Conservation (phyloP, 805 yeast genomes). For the Clavispora santaluciae region DNA sequence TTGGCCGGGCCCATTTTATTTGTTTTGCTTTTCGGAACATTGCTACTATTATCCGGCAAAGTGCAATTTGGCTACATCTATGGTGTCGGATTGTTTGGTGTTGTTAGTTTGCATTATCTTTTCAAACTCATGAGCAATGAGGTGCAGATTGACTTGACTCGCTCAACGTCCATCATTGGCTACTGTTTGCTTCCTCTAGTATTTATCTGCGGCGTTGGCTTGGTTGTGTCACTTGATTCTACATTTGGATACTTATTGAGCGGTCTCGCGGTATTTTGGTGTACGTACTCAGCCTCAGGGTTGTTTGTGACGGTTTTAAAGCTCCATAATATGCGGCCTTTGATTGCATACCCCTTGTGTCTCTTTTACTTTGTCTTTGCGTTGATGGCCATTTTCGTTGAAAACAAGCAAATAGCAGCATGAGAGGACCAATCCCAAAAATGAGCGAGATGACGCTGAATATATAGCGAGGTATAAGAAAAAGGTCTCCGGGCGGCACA, state of each 20-base stretch:
- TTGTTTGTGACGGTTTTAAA: constrained; percentile 83
- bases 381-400: constrained; percentile 85
- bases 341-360: constrained; percentile 89
- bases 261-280: constrained; percentile 72
- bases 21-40: constrained; percentile 80
- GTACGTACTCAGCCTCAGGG: constrained; percentile 90
- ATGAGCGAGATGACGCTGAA: too few species aligned
- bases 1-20: constrained; percentile 93
- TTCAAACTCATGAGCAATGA: constrained; percentile 81
- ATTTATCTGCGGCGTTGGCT: constrained; percentile 65
- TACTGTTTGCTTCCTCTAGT: constrained; percentile 91
- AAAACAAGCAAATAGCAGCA: constrained; percentile 19
- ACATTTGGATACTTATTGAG: constrained; percentile 67
- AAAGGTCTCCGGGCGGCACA: too few species aligned
- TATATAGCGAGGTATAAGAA: too few species aligned
- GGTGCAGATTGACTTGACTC: constrained; percentile 49
- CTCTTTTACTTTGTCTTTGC: constrained; percentile 94
- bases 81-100: constrained; percentile 92
- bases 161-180: constrained; percentile 90
- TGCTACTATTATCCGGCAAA: constrained; percentile 80
- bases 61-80: constrained; percentile 95
- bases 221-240: constrained; percentile 65
- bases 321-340: constrained; percentile 77
- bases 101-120: constrained; percentile 74
- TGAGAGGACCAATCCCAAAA: too few species aligned